Conservation (phyloP, 345 rosid species). For the Citrus unshiu region DNA sequence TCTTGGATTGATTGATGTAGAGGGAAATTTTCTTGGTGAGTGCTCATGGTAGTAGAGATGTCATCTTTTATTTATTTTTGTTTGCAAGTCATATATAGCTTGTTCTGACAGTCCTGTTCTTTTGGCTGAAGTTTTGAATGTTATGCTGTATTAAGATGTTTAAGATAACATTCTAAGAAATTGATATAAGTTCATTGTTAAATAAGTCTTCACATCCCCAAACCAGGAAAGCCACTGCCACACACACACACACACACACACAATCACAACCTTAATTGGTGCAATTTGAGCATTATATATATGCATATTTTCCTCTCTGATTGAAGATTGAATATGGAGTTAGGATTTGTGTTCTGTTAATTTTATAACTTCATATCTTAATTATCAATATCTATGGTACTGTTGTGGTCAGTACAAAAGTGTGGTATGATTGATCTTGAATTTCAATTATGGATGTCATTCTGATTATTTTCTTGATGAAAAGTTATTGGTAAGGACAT, state of each 20-base stretch:
- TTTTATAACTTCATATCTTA: not conserved
- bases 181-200: not conserved
- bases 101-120: not conserved
- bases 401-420: not conserved
- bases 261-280: not conserved
- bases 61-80: not conserved
- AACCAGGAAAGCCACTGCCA: not conserved
- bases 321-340: not conserved
- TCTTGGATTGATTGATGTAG: conserved; percentile 79
- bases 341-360: not conserved
- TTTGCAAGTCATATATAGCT: not conserved
- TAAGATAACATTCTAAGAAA: not conserved
- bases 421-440: not conserved
- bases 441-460: not conserved
- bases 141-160: not conserved
- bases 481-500: not conserved
- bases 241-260: not conserved
- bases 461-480: not conserved
- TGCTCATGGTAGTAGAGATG: not conserved
- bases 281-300: not conserved
- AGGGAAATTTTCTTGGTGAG: conserved; percentile 91
- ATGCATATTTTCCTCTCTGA: not conserved
- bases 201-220: not conserved
- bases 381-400: not conserved
- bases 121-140: not conserved